Evolutionary conservation across 2,329 filamentous ascomycete genomes (phyloP), one percentile per base, ranked within the genome.

Genomic region (Aquanectria penicillioides): DNA sequence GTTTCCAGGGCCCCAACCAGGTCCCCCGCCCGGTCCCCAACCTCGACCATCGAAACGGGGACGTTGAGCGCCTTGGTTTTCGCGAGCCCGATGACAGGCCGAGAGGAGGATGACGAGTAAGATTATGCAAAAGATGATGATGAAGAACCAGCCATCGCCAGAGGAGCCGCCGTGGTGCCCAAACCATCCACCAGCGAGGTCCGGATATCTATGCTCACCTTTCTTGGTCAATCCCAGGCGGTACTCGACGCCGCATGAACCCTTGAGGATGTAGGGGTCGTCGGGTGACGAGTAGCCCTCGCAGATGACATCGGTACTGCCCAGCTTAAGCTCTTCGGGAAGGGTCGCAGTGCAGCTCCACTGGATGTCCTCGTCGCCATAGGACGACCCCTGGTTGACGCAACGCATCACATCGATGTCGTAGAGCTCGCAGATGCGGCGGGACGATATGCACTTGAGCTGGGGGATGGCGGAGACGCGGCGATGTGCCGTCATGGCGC

Each of bases 241-340:
- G 76, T 98, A 98, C 77, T 97, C 92, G 20, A 97, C 94, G 12
- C 91, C 95, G 76, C 94, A 98, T 74, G 91, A 95, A 18, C 95
- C 95, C 70, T 91, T 93, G 51, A 98, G 79, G n/a, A 98, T 85
- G 74, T 93, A 96, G 0, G 87, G 87, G 74, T 98, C 95, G 41
- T 94, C 86, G 1, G 89, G 77, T 12, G 80, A 82, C 57, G 85
- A 80, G 77, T 97, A 98, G 10, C 95, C 94, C 73, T 99, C 94
- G 75, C 95, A 99, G 10, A 93, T 81, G 53, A 98, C 94, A 62
- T 98, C 94, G 10, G 94, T 97, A 61, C 86, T 84, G 56, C 92
- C 94, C 23, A 98, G 86, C 75, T 85, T 85, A 62, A 90, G 81
- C 69, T 88, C 84, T 18, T 81, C 78, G 0, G 88, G 87, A 13